Evolutionary conservation across 495 filamentous ascomycete species (phyloP), one percentile per base, ranked within the genome.

Genomic region (Sphaerosporella brunnea): DNA sequence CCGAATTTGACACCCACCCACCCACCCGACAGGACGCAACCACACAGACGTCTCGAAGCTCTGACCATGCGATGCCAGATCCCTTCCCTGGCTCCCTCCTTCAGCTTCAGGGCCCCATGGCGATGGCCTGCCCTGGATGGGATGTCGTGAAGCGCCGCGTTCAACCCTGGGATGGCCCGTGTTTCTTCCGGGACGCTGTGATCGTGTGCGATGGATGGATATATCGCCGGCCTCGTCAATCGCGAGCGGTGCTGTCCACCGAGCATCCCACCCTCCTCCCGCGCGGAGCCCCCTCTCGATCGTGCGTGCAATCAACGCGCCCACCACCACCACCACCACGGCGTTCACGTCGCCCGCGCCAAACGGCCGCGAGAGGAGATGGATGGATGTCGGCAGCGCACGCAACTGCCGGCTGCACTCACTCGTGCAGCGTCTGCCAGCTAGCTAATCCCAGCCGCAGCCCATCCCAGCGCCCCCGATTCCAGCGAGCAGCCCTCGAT

Each of bases 1-100:
- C 40, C 40, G 40, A 43, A 43, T 26, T 43, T 19, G 10, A n/a
- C n/a, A n/a, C n/a, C n/a, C n/a, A n/a, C n/a, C n/a, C 37, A 32
- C 35, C 20, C 21, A 43, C 9, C 20, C 20, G 40, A 13, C 40
- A 11, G 37, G 20, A 40, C 2, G 37, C 3, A 16, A 40, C 37
- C 40, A 43, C 20, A 43, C 40, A 43, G 40, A 25, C 40, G 23
- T 25, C 24, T 21, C 13, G 23, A 26, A 43, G 40, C 40, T 43
- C 23, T 25, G 40, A 43, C 40, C 40, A 43, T 26, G 21, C 19
- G 10, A 11, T 8, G 13, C 3, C 21, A 11, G n/a, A n/a, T n/a
- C n/a, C n/a, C n/a, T n/a, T n/a, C n/a, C n/a, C n/a, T n/a, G n/a
- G n/a, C n/a, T n/a, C n/a, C n/a, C n/a, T n/a, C n/a, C n/a, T n/a